Percentiles rank a stretch among this genome's conserved stretches.
These are phyloP conservation scores for Boletales sp. DNA, from an alignment of 768 basidiomycete genomes.

Conservation along the genomic window DNA sequence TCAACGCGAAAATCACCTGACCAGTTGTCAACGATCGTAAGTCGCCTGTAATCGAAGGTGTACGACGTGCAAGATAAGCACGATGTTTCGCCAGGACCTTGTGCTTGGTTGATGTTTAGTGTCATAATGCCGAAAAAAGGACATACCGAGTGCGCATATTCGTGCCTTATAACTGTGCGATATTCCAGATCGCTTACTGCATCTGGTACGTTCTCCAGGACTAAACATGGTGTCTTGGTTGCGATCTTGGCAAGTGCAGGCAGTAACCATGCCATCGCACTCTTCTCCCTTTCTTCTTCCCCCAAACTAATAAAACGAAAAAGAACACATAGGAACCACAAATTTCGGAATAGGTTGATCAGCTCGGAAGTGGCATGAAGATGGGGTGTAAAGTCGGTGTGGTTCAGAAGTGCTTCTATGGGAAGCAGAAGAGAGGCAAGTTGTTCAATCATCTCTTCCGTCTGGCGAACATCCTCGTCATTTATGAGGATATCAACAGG, in stretches of 20 bases:
- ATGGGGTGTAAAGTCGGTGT: constrained; percentile 64
- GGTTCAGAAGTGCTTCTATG: constrained; percentile 81
- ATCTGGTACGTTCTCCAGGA: constrained; percentile 80
- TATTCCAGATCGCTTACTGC: constrained; percentile 89
- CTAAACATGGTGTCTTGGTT: constrained; percentile 78
- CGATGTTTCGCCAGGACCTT: constrained; percentile 75
- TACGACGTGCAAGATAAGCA: constrained; percentile 55
- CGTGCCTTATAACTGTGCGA: constrained; percentile 84
- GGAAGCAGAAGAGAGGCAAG: constrained; percentile 86
- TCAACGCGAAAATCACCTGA: constrained; percentile 80
- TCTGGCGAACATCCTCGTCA: constrained; percentile 36
- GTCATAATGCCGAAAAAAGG: neutral
- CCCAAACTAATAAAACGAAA: constrained; percentile 66
- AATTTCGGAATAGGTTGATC: constrained; percentile 79
- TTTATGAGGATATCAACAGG: constrained; percentile 5
- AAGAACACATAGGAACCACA: constrained; percentile 91
- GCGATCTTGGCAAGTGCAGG: constrained; percentile 80
- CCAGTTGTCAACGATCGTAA: constrained; percentile 73
- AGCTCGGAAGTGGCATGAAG: constrained; percentile 52
- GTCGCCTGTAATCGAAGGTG: constrained; percentile 63
- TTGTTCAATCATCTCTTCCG: constrained; percentile 81
- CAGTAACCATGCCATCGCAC: constrained; percentile 74
- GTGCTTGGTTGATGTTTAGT: constrained; percentile 1
- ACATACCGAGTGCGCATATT: constrained; percentile 75
- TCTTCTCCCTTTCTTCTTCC: constrained; percentile 44